Percentiles rank a stretch among this genome's conserved stretches.
phyloP scores from a whole-genome alignment of 1,284 basidiomycete species.

The Kalmanozyma brasiliensis region DNA sequence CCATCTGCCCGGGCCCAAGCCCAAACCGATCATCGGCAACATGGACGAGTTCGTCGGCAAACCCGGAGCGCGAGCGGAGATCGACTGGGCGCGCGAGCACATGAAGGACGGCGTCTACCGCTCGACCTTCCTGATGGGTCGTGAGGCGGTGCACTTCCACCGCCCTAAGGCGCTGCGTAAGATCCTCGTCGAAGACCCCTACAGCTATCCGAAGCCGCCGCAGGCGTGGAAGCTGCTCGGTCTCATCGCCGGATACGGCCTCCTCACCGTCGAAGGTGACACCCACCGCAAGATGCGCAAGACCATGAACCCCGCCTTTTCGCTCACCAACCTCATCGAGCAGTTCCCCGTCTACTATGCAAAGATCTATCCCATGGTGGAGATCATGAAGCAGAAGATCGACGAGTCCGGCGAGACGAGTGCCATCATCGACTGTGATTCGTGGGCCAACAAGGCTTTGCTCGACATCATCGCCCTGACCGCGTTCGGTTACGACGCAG shows the following conservation, averaged over 20 bases:
- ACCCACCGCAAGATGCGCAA: conserved; percentile 55
- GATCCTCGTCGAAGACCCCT: conserved; percentile 51
- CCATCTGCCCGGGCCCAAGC: conserved; percentile 45
- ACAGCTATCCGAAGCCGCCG: conserved; percentile 47
- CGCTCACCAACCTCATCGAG: conserved; percentile 49
- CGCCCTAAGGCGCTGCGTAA: conserved; percentile 40
- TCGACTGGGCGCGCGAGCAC: conserved; percentile 40
- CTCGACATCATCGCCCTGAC: conserved; percentile 65
- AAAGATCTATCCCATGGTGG: conserved; percentile 46
- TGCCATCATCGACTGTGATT: conserved; percentile 53
- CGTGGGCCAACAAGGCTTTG: conserved; percentile 52
- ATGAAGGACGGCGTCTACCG: conserved; percentile 32
- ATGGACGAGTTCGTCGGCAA: conserved; percentile 31
- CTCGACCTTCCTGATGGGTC: conserved; percentile 41
- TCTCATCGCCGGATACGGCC: conserved; percentile 52
- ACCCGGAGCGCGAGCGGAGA: conserved; percentile 32
- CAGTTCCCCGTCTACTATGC: conserved; percentile 58
- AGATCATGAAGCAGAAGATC: conserved; percentile 45
- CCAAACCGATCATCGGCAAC: conserved; percentile 40
- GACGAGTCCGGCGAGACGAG: conserved; percentile 31
- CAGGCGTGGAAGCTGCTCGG: conserved; percentile 44
- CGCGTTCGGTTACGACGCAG: conserved; percentile 57
- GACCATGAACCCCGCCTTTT: conserved; percentile 60
- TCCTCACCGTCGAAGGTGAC: conserved; percentile 52
- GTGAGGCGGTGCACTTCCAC: conserved; percentile 41